These are phyloP conservation scores for Neofusicoccum cordaticola DNA, from an alignment of 2,329 filamentous ascomycete species.

Conservation along the genomic window DNA sequence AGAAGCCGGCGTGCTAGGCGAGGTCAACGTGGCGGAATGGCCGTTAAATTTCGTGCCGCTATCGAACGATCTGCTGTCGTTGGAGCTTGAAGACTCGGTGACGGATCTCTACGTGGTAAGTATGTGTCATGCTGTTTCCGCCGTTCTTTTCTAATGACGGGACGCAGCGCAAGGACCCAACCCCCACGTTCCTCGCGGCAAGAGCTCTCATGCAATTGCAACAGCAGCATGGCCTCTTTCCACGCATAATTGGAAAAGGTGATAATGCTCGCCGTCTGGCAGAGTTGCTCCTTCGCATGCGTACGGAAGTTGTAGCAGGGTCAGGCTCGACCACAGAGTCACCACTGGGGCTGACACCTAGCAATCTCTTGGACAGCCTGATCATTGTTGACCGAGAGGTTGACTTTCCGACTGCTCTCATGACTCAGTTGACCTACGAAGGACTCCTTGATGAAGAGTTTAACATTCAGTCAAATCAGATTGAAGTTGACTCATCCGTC, in stretches of 20 bases:
- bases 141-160: constrained; percentile 25
- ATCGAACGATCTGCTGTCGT: constrained; percentile 84
- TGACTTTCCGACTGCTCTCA: constrained; percentile 84
- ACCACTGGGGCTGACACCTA: constrained; percentile 71
- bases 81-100: constrained; percentile 87
- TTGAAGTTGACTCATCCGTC: constrained; percentile 87
- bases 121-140: neutral
- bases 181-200: constrained; percentile 82
- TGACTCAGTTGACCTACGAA: constrained; percentile 96
- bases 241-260: constrained; percentile 90
- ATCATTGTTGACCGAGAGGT: constrained; percentile 95
- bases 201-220: constrained; percentile 94
- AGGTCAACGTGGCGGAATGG: constrained; percentile 84
- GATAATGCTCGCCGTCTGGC: constrained; percentile 88
- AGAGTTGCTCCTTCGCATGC: constrained; percentile 84
- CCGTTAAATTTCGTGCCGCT: constrained; percentile 87
- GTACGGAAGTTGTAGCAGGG: constrained; percentile 79
- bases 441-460: constrained; percentile 93
- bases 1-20: constrained; percentile 87
- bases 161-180: constrained; percentile 74
- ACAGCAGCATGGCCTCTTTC: constrained; percentile 87
- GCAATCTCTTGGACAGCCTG: constrained; percentile 81
- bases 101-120: constrained; percentile 76
- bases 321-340: constrained; percentile 56
- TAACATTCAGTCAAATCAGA: constrained; percentile 86